A percentile compares a stretch with the other conserved stretches of the same genome.
These are phyloP conservation scores for Aspergillus egyptiacus DNA, from an alignment of 495 filamentous ascomycete species.

Conservation along the genomic window DNA sequence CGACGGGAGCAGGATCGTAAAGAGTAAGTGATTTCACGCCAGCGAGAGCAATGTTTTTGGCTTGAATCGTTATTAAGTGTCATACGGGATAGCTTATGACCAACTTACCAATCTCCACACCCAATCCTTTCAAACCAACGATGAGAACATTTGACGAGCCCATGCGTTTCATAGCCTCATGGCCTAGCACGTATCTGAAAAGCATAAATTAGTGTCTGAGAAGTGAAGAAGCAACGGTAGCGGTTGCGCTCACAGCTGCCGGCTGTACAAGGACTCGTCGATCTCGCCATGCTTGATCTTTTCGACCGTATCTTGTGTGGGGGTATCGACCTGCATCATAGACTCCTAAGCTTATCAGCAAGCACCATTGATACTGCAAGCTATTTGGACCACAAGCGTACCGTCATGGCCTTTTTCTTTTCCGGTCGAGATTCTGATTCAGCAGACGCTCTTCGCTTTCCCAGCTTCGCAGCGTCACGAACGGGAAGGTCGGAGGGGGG, in stretches of 20 bases:
- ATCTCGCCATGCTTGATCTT: slow-evolving; percentile 66
- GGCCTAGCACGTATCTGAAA: slow-evolving; percentile 79
- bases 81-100: neutral
- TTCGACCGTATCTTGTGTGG: slow-evolving; percentile 45
- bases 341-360: slow-evolving; percentile 45
- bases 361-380: neutral
- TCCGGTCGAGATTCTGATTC: slow-evolving; percentile 59
- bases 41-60: slow-evolving; percentile 97
- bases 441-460: slow-evolving; percentile 78
- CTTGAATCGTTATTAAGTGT: slow-evolving; percentile 34
- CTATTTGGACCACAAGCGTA: slow-evolving; percentile 40
- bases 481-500: slow-evolving; percentile 49
- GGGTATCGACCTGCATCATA: slow-evolving; percentile 77
- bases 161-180: slow-evolving; percentile 99
- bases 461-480: slow-evolving; percentile 59
- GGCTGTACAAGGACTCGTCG: slow-evolving; percentile 95
- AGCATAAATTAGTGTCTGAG: slow-evolving; percentile 1
- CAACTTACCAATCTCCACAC: slow-evolving; percentile 79
- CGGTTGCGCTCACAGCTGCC: slow-evolving; percentile 64
- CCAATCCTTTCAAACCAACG: slow-evolving; percentile 85
- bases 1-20: slow-evolving; percentile 73
- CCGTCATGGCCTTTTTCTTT: slow-evolving; percentile 82
- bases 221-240: neutral
- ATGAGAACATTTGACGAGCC: slow-evolving; percentile 90
- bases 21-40: slow-evolving; percentile 88